Evolutionary conservation across 1,284 basidiomycete genomes (phyloP), one percentile per base, ranked within the genome.

Genomic region (Moesziomyces sp.): DNA sequence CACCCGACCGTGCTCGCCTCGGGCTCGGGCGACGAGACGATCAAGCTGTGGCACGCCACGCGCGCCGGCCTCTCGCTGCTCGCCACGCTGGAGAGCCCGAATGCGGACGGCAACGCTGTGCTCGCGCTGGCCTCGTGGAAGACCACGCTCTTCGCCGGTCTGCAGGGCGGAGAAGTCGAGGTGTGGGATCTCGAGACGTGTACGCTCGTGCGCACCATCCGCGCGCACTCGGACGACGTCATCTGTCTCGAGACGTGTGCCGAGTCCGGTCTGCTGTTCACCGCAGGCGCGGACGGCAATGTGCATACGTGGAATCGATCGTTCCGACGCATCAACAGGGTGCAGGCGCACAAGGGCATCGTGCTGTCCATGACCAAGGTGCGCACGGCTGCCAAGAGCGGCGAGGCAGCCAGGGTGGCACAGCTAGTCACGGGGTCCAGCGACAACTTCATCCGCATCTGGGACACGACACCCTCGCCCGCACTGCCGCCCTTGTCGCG

Each of bases 131-230:
- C 89, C 1, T 89, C 89, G 0, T 88, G 89, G 45, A 55, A 91
- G 38, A 92, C 91, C 40, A 93, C 93, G 0, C 87, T 97, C 18
- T 97, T 92, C 77, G 94, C 93, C 0, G 96, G 94, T 0, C 91
- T 94, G 76, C 96, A 99, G 84, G 93, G 93, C 72, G 96, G 96
- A 1, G 90, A 92, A 73, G 92, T 98, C 76, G 92, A 76, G 72
- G 91, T 98, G 7, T 91, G 93, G 86, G 95, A 98, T 83, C 86
- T 97, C 11, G 94, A 95, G 82, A 96, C 93, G 0, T 90, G 90
- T 64, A 92, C 93, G 0, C 86, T 92, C 40, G 90, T 98, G 14
- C 88, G 96, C 45, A 92, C 90, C 0, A 91, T 98, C 55, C 90
- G 93, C 19, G 91, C 92, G 0, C 90, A 94, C 79, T 91, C 92